Conservation (phyloP, 2,329 filamentous ascomycete genomes). For the Neonectria coccinea region DNA sequence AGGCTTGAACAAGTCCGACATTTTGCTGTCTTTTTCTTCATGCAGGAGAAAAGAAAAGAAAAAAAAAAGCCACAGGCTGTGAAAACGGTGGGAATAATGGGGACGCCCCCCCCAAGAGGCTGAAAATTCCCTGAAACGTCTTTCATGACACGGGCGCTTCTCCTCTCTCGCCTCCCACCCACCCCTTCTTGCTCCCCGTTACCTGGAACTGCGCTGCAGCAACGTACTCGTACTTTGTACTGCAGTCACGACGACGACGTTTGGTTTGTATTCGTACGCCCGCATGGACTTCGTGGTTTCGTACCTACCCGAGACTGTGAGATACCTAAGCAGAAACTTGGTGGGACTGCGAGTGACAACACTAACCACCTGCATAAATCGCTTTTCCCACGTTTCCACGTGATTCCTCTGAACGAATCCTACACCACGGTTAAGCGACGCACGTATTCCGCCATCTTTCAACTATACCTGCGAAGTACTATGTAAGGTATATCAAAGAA, state of each 20-base stretch:
- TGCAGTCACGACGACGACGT: neutral
- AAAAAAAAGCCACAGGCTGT: neutral
- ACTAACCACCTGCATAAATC: neutral
- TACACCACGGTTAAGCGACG: neutral
- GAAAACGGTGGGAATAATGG: slow-evolving; percentile 1
- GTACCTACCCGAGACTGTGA: neutral
- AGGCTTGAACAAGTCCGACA: neutral
- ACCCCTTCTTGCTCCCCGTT: too few relatives aligned
- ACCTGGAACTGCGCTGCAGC: neutral
- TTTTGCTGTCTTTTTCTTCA: neutral
- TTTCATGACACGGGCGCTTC: neutral
- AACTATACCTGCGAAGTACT: neutral
- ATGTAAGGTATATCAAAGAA: neutral
- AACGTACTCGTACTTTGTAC: neutral
- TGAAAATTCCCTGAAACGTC: neutral
- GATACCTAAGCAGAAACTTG: neutral
- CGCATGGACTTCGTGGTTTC: neutral
- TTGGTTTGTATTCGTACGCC: neutral
- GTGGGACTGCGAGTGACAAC: neutral
- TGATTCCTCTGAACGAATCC: neutral
- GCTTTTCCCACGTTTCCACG: neutral
- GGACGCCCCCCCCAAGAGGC: neutral
- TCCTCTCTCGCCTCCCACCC: too few relatives aligned
- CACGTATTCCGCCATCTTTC: neutral
- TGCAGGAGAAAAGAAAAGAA: neutral